Percentiles rank a stretch among this genome's conserved stretches.
These are phyloP conservation scores for Dothideomycetes sp. DNA, from an alignment of 2,329 filamentous ascomycete genomes.

Conservation along the genomic window DNA sequence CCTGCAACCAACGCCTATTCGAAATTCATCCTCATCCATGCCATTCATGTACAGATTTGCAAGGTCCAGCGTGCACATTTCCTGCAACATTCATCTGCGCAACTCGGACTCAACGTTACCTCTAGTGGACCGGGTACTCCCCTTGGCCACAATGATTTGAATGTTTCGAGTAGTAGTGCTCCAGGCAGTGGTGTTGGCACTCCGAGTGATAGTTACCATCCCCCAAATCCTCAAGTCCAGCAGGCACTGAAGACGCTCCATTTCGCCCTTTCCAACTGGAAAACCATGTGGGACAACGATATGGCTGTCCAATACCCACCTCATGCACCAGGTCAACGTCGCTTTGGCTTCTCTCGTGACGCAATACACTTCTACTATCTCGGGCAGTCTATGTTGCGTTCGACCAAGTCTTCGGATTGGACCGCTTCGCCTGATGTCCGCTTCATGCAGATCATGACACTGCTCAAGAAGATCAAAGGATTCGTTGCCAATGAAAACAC, in stretches of 20 bases:
- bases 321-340: slow-evolving; percentile 41
- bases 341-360: slow-evolving; percentile 62
- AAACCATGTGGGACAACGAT: slow-evolving; percentile 61
- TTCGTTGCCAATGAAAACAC: slow-evolving; percentile 57
- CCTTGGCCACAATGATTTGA: slow-evolving; percentile 51
- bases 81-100: slow-evolving; percentile 17
- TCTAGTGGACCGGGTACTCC: slow-evolving; percentile 47
- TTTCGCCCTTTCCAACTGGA: slow-evolving; percentile 60
- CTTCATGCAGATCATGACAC: slow-evolving; percentile 50
- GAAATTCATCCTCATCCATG: slow-evolving; percentile 66
- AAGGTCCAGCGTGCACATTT: slow-evolving; percentile 36
- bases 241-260: slow-evolving; percentile 39
- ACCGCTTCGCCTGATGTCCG: slow-evolving; percentile 48
- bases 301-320: slow-evolving; percentile 59
- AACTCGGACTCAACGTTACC: slow-evolving; percentile 1
- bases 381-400: slow-evolving; percentile 56
- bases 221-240: slow-evolving; percentile 40
- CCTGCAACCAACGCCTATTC: slow-evolving; percentile 62
- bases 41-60: slow-evolving; percentile 55
- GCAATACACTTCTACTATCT: slow-evolving; percentile 67
- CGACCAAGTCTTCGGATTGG: slow-evolving; percentile 38
- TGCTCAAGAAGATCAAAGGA: slow-evolving; percentile 51
- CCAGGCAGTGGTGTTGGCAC: slow-evolving; percentile 24
- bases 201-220: slow-evolving; percentile 30
- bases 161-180: slow-evolving; percentile 33